A percentile compares a stretch with the other conserved stretches of the same genome.
Evolutionary conservation across 352 stramenopile genomes (phyloP).

Genomic region (Plasmopara halstedii): DNA sequence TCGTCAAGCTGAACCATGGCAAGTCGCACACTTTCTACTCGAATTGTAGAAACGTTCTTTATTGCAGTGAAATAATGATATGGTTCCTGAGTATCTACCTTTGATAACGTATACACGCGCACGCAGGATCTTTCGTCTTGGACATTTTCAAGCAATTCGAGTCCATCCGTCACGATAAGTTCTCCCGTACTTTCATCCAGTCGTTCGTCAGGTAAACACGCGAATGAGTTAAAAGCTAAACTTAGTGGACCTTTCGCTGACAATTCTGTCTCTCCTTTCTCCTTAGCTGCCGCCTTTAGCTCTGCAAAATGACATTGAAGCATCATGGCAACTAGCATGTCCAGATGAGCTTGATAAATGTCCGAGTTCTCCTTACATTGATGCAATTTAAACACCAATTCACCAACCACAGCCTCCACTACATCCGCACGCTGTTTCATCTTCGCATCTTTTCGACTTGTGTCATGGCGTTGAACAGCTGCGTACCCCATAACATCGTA

Average conservation of each 20-base stretch:
- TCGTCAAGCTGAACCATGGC: conserved; percentile 29
- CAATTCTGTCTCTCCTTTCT: conserved; percentile 14
- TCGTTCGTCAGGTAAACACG: conserved; percentile 48
- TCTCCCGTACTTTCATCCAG: conserved; percentile 53
- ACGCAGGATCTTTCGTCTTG: conserved; percentile 20
- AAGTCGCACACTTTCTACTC: conserved; percentile 1
- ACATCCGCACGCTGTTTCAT: conserved; percentile 62
- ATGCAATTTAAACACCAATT: conserved; percentile 49
- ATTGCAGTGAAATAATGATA: conserved; percentile 28
- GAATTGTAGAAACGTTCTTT: neutral
- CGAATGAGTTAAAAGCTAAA: conserved; percentile 52
- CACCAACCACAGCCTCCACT: conserved; percentile 57
- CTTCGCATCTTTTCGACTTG: conserved; percentile 12
- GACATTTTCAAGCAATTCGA: conserved; percentile 12
- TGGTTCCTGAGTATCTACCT: neutral
- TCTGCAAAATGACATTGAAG: conserved; percentile 54
- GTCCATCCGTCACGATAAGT: conserved; percentile 34
- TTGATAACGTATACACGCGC: conserved; percentile 25
- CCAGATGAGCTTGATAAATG: conserved; percentile 35
- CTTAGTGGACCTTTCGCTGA: conserved; percentile 28
- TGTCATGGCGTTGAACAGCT: conserved; percentile 1
- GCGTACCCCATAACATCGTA: conserved; percentile 63
- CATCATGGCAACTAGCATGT: conserved; percentile 44
- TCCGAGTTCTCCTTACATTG: neutral
- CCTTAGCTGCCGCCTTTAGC: conserved; percentile 11